phyloP scores from a whole-genome alignment of 2,329 filamentous ascomycete species.

The Onygenales sp. region DNA sequence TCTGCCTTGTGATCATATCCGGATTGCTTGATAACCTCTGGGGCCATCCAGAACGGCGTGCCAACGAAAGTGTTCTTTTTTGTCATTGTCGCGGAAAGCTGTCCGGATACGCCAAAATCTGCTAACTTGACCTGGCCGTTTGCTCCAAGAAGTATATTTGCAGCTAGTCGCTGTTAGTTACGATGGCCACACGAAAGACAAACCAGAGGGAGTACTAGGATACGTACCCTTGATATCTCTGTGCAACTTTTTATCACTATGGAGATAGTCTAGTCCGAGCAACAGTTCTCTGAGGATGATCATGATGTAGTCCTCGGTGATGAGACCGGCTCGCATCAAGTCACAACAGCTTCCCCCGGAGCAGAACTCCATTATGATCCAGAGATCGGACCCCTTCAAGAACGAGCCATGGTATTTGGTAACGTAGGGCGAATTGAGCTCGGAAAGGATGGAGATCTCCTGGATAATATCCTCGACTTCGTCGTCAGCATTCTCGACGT shows the following conservation, averaged over 20 bases:
- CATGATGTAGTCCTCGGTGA: conserved; percentile 91
- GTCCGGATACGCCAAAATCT: conserved; percentile 93
- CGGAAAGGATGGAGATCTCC: conserved; percentile 94
- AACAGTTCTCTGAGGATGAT: conserved; percentile 89
- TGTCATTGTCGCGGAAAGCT: conserved; percentile 95
- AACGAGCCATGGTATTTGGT: conserved; percentile 98
- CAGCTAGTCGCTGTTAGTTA: conserved; percentile 47
- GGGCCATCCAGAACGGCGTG: conserved; percentile 99
- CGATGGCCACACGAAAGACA: not conserved
- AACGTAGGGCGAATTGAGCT: conserved; percentile 90
- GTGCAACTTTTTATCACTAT: conserved; percentile 91
- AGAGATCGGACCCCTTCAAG: conserved; percentile 88
- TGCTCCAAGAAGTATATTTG: conserved; percentile 79
- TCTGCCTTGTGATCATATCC: conserved; percentile 97
- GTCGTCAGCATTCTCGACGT: conserved; percentile 97
- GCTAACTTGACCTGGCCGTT: conserved; percentile 95
- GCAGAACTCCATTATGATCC: conserved; percentile 99
- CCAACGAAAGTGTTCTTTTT: conserved; percentile 99
- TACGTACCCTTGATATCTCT: conserved; percentile 80
- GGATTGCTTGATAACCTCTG: conserved; percentile 96
- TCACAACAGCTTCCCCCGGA: conserved; percentile 94
- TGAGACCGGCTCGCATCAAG: conserved; percentile 83
- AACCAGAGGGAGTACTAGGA: not conserved
- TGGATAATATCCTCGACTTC: conserved; percentile 99
- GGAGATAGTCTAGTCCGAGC: conserved; percentile 82